Percentiles rank a stretch among this genome's conserved stretches.
Evolutionary conservation across 2,329 filamentous ascomycete species (phyloP).

Genomic region (Trematosphaeria pertusa): DNA sequence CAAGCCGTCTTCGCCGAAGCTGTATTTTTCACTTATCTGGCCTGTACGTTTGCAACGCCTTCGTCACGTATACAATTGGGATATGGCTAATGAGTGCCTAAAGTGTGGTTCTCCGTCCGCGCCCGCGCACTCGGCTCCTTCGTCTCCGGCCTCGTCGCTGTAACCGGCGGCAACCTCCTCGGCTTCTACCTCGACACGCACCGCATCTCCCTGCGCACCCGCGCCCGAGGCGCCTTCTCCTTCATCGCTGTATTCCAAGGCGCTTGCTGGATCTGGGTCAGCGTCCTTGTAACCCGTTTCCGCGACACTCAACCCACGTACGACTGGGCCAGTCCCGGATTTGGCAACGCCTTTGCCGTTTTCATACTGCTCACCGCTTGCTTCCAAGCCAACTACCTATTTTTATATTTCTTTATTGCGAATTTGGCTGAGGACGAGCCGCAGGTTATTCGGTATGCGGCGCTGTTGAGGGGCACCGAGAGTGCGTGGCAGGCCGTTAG

Average conservation of each 20-base stretch:
- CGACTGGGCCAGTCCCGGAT: constrained; percentile 70
- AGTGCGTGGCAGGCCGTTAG: constrained; percentile 76
- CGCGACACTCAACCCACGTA: constrained; percentile 63
- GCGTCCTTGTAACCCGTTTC: constrained; percentile 69
- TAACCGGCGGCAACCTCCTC: constrained; percentile 70
- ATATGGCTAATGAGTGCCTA: constrained; percentile 4
- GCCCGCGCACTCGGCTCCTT: constrained; percentile 74
- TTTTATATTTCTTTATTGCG: constrained; percentile 74
- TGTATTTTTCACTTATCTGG: constrained; percentile 74
- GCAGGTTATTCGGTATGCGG: constrained; percentile 72
- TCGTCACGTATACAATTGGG: too few species aligned
- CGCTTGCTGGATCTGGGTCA: constrained; percentile 76
- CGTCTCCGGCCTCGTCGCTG: constrained; percentile 70
- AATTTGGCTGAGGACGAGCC: constrained; percentile 67
- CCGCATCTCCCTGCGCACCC: constrained; percentile 59
- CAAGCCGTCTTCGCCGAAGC: constrained; percentile 75
- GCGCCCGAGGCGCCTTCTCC: constrained; percentile 64
- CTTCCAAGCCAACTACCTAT: constrained; percentile 78
- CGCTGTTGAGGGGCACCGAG: constrained; percentile 72
- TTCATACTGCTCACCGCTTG: constrained; percentile 72
- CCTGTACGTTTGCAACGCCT: too few species aligned
- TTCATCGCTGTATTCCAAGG: constrained; percentile 65
- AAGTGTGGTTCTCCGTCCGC: constrained; percentile 73
- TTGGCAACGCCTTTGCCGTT: constrained; percentile 70
- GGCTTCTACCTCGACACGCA: constrained; percentile 70